Evolutionary conservation across 768 basidiomycete genomes (phyloP).

Genomic region (Leucosporidium scottii): DNA sequence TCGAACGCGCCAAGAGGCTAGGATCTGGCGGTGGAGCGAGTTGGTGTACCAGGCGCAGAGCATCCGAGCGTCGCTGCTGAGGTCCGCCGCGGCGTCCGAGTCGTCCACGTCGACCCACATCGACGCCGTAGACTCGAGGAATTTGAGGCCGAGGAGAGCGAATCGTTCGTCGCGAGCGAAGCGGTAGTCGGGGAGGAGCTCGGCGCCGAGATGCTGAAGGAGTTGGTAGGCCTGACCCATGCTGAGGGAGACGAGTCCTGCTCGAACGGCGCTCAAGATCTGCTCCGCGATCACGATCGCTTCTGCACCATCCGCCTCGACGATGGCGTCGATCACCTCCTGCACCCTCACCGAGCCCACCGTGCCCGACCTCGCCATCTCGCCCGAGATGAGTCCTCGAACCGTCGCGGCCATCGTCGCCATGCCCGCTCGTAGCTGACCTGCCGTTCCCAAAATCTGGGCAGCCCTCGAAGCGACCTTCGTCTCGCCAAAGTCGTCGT

Average conservation of each 20-base stretch:
- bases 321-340: constrained; percentile 36
- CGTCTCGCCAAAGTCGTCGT: constrained; percentile 35
- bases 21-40: constrained; percentile 45
- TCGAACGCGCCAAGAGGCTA: constrained; percentile 61
- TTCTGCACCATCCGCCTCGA: constrained; percentile 46
- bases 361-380: constrained; percentile 27
- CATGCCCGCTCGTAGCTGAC: neutral
- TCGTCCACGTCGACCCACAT: constrained; percentile 50
- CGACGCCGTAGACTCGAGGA: constrained; percentile 59
- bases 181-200: constrained; percentile 52
- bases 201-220: constrained; percentile 51
- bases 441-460: neutral
- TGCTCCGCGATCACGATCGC: constrained; percentile 55
- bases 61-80: constrained; percentile 48
- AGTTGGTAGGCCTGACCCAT: constrained; percentile 51
- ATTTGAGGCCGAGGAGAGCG: constrained; percentile 53
- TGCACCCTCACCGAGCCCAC: constrained; percentile 31
- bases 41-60: constrained; percentile 56
- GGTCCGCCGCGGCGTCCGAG: constrained; percentile 38
- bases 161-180: constrained; percentile 53
- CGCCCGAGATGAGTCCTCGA: constrained; percentile 19
- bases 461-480: neutral
- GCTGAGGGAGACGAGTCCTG: constrained; percentile 53
- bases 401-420: constrained; percentile 9
- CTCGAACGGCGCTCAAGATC: constrained; percentile 54